Evolutionary conservation across 306 rosid species (phyloP).

Genomic region (Lathyrus sativus): DNA sequence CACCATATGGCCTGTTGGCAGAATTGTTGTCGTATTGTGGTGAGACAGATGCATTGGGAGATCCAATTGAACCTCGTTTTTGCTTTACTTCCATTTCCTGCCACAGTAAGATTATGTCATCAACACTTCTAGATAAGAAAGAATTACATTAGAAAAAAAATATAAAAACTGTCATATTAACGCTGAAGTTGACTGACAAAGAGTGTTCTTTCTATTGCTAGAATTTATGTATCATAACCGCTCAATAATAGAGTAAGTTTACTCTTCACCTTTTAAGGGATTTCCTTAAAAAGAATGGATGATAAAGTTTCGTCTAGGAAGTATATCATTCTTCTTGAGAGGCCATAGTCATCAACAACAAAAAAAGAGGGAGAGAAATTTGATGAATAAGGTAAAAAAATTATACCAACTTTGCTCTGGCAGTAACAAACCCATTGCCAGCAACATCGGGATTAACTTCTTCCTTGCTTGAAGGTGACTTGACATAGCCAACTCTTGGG

Average conservation of each 20-base stretch:
- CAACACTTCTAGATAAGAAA: slow-evolving; percentile 10
- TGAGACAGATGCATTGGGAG: slow-evolving; percentile 43
- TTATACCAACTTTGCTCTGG: slow-evolving; percentile 44
- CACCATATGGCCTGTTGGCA: slow-evolving; percentile 56
- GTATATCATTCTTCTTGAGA: slow-evolving; percentile 13
- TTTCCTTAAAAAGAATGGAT: slow-evolving; percentile 9
- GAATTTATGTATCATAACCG: slow-evolving; percentile 13
- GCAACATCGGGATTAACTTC: slow-evolving; percentile 52
- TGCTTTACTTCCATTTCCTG: slow-evolving; percentile 47
- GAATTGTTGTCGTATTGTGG: slow-evolving; percentile 44
- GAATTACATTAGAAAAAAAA: neutral
- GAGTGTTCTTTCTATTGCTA: slow-evolving; percentile 29
- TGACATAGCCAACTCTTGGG: slow-evolving; percentile 53
- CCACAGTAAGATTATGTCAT: slow-evolving; percentile 5
- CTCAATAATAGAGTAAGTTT: slow-evolving; percentile 15
- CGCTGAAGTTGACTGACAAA: slow-evolving; percentile 11
- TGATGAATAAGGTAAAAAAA: neutral
- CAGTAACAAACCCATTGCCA: slow-evolving; percentile 65
- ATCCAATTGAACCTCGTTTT: slow-evolving; percentile 38
- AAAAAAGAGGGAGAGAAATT: neutral
- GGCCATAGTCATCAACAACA: neutral
- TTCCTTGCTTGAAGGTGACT: slow-evolving; percentile 64
- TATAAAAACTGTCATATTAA: slow-evolving; percentile 6
- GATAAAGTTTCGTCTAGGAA: slow-evolving; percentile 20
- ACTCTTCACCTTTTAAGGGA: neutral